Conservation (phyloP, 2,329 filamentous ascomycete genomes). For the Colletotrichum costaricense region DNA sequence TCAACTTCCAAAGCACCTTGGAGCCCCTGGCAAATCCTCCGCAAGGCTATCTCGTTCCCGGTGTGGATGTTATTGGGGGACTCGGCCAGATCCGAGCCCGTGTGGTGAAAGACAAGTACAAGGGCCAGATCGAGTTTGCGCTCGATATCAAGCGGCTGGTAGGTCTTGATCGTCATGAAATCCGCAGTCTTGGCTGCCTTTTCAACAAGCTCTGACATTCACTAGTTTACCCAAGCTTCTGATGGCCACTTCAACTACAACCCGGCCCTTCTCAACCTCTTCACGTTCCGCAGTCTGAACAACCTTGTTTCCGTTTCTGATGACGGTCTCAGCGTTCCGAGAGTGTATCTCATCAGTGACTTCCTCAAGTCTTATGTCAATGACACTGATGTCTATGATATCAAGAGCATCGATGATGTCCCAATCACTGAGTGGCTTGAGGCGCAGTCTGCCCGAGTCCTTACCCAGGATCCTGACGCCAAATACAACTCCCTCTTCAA, state of each 20-base stretch:
- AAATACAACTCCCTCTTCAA: constrained; percentile 37
- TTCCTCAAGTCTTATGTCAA: neutral
- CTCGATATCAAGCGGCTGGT: constrained; percentile 32
- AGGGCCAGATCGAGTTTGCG: constrained; percentile 34
- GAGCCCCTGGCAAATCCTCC: constrained; percentile 35
- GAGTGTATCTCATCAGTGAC: constrained; percentile 24
- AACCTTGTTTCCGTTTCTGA: constrained; percentile 36
- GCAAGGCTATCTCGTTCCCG: constrained; percentile 35
- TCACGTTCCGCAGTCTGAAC: constrained; percentile 10
- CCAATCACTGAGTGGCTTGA: constrained; percentile 31
- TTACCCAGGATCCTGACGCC: constrained; percentile 38
- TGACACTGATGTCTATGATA: constrained; percentile 29
- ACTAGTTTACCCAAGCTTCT: constrained; percentile 17
- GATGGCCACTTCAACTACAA: constrained; percentile 38
- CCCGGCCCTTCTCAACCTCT: constrained; percentile 31
- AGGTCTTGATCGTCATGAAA: neutral
- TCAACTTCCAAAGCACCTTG: constrained; percentile 37
- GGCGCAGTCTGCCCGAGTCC: neutral
- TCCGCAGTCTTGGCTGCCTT: neutral
- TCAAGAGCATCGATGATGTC: constrained; percentile 35
- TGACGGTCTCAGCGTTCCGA: constrained; percentile 22
- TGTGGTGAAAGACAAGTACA: constrained; percentile 30
- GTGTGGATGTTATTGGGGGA: constrained; percentile 35
- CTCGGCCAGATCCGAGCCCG: constrained; percentile 35
- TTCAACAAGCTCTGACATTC: neutral